Percentiles rank a stretch among this genome's conserved stretches.
Evolutionary conservation across 192 early-diverging fungal genomes (phyloP).

Genomic region (Entrophospora sp.): DNA sequence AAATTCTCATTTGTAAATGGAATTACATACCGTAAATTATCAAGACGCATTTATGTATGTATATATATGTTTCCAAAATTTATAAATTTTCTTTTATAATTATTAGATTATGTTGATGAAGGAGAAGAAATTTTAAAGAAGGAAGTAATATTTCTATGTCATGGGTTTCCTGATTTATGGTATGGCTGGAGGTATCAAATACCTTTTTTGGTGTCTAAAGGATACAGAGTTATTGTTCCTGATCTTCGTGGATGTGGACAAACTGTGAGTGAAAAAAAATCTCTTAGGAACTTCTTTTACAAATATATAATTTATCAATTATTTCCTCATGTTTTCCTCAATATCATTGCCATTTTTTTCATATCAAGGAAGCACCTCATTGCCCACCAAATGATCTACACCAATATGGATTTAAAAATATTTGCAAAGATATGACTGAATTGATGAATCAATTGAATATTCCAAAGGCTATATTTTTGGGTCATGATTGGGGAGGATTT

Average conservation of each 20-base stretch:
- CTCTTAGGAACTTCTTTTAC: no score
- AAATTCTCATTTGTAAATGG: conserved; percentile 14
- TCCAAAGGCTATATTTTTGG: conserved; percentile 43
- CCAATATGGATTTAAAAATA: conserved; percentile 39
- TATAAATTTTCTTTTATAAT: neutral
- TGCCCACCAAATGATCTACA: conserved; percentile 26
- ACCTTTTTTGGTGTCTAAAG: conserved; percentile 38
- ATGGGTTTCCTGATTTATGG: conserved; percentile 37
- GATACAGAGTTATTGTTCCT: conserved; percentile 49
- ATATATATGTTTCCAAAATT: neutral
- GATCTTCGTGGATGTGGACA: conserved; percentile 46
- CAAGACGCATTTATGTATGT: neutral
- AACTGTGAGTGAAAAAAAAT: conserved; percentile 34
- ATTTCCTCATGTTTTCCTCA: no score
- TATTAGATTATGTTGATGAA: conserved; percentile 34
- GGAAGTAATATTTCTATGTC: conserved; percentile 27
- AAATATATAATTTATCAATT: no score
- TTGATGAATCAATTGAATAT: conserved; percentile 50
- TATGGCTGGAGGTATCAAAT: conserved; percentile 42
- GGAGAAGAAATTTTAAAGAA: conserved; percentile 28
- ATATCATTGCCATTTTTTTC: neutral
- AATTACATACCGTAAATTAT: conserved; percentile 12
- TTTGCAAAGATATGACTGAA: conserved; percentile 42
- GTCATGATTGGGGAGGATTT: conserved; percentile 61
- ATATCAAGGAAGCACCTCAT: conserved; percentile 26